Evolutionary conservation across 495 filamentous ascomycete species (phyloP), one percentile per base, ranked within the genome.

Genomic region (Xylaria bambusicola): DNA sequence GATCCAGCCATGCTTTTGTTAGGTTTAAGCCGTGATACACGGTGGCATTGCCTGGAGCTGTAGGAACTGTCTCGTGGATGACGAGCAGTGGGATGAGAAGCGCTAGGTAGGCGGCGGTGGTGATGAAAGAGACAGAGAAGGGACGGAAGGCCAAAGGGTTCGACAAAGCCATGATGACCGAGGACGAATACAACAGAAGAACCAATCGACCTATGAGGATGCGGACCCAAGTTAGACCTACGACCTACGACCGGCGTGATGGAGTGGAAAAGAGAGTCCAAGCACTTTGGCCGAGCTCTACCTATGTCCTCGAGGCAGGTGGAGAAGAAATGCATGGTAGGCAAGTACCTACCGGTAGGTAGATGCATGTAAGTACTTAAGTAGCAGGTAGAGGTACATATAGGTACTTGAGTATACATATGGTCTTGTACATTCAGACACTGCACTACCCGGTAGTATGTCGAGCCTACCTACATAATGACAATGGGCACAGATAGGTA

Each of bases 1-100:
- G 81, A 68, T 98, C 93, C 15, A 79, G 72, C 93, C 93, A 98
- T 21, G 93, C 93, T 75, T 92, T 84, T 24, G 86, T 85, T 17
- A 97, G 74, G 63, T 96, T 88, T 50, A 93, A 75, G 23, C 89
- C 90, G 35, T 73, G 73, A 38, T 81, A 69, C 20, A 79, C 77
- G n/a, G 74, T 75, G 36, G 76, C 77, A 42, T 81, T 80, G n/a
- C 63, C 76, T 1, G 90, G 86, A n/a, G 86, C 82, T 31, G 81
- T 60, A 0, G 93, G 93, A 29, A 93, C 84, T 48, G 84, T 83
- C 71, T 87, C 83, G 68, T 96, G 90, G 58, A 90, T 80, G 59
- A 88, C 75, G 58, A 96, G 73, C 27, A 95, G 75, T 31, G 88
- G 83, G 53, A 86, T 82, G 56, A 89, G 72, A 23, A 93, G 71